phyloP scores from a whole-genome alignment of 495 filamentous ascomycete species.

The Cercophora sp. region DNA sequence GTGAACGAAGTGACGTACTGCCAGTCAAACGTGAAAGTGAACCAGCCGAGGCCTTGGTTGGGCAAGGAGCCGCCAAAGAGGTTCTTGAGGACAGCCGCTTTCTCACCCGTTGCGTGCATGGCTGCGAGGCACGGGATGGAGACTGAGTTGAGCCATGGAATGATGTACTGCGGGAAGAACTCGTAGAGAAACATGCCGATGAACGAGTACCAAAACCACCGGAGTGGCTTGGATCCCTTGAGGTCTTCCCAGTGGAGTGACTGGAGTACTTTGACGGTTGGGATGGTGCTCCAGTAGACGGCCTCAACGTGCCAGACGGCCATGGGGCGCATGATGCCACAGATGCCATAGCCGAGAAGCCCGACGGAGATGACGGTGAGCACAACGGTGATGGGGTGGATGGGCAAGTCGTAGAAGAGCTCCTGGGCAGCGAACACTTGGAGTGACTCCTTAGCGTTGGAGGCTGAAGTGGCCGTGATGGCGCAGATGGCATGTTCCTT shows the following conservation, averaged over 20 bases:
- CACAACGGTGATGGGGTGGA: conserved; percentile 32
- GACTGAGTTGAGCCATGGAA: conserved; percentile 50
- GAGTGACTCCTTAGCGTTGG: conserved; percentile 30
- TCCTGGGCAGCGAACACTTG: conserved; percentile 40
- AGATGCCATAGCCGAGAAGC: conserved; percentile 52
- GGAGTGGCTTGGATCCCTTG: conserved; percentile 35
- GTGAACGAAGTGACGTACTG: conserved; percentile 50
- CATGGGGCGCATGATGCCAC: conserved; percentile 49
- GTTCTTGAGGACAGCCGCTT: conserved; percentile 51
- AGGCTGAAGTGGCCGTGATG: conserved; percentile 41
- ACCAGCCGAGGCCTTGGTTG: conserved; percentile 49
- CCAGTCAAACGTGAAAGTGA: conserved; percentile 52
- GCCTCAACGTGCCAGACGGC: conserved; percentile 52
- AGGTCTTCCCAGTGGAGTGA: conserved; percentile 34
- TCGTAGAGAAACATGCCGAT: conserved; percentile 44
- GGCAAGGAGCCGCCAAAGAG: conserved; percentile 53
- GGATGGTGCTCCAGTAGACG: conserved; percentile 41
- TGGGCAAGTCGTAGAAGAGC: conserved; percentile 41
- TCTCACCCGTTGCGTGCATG: conserved; percentile 29
- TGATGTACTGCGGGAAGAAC: conserved; percentile 52
- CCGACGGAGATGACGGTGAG: conserved; percentile 42
- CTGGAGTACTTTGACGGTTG: conserved; percentile 39
- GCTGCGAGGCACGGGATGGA: conserved; percentile 55
- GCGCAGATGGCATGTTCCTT: conserved; percentile 45
- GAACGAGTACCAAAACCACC: conserved; percentile 41